Percentiles rank a stretch among this genome's conserved stretches.
phyloP scores from a whole-genome alignment of 2,329 filamentous ascomycete genomes.

The Pyrenochaeta sp. region DNA sequence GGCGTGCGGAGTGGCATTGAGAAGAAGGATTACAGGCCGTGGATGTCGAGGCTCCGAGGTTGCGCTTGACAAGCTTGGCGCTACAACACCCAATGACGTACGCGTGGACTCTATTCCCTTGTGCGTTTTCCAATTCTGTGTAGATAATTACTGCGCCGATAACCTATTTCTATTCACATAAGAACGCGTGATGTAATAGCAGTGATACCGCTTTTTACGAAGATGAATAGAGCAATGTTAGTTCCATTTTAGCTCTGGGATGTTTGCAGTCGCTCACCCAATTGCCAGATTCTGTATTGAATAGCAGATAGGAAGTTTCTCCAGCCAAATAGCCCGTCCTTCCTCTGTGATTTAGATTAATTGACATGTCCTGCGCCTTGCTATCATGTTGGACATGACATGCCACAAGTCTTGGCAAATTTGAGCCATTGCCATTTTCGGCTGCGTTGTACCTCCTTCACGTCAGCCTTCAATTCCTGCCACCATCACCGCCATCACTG shows the following conservation, averaged over 20 bases:
- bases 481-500: not conserved
- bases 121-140: too few species aligned
- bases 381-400: not conserved
- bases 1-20: slow-evolving; percentile 29
- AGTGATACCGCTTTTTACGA: too few species aligned
- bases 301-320: too few species aligned
- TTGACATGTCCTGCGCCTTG: not conserved
- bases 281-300: too few species aligned
- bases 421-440: slow-evolving; percentile 16
- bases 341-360: not conserved
- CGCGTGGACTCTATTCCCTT: not conserved
- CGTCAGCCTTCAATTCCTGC: slow-evolving; percentile 15
- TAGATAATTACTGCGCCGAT: too few species aligned
- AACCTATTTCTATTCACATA: too few species aligned
- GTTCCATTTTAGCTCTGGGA: too few species aligned
- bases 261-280: too few species aligned
- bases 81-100: slow-evolving; percentile 10
- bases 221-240: too few species aligned
- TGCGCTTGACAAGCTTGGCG: not conserved
- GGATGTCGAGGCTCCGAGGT: slow-evolving; percentile 1
- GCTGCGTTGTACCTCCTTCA: slow-evolving; percentile 15
- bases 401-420: slow-evolving; percentile 15
- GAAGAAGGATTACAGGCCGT: slow-evolving; percentile 1
- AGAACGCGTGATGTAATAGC: too few species aligned
- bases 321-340: too few species aligned